Base-by-base conservation (phyloP, 2,329 filamentous ascomycete genomes). In the Lachnellula hyalina region DNA sequence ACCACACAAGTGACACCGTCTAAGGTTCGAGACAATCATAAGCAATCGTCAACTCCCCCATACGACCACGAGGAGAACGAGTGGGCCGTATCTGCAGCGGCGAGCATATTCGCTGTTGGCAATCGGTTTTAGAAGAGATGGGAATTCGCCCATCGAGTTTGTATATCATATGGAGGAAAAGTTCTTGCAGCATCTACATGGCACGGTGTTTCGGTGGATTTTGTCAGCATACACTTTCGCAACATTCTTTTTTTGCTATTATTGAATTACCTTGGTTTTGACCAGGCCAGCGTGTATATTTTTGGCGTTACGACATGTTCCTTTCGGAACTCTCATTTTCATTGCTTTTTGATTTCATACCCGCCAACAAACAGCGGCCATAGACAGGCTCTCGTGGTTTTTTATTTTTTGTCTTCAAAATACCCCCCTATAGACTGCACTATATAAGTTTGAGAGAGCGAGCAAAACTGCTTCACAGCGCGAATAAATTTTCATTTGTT, bases 1-100 rank as follows among this genome's bases (percentile, higher is more conserved):
- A 73, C 76, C 32, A 60, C 65, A 19, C 74, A 80, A 59, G 76
- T 81, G 65, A 66, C 72, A 12, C 73, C 77, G n/a, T 65, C 57
- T 71, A 80, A 61, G 73, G 77, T 52, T 68, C 74, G 53, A 74
- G 76, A 21, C 73, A 40, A 56, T 17, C 58, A 78, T 52, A 79
- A 84, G 40, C 94, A 96, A 73, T 96, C 92, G 87, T 93, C 92
- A 3, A 97, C 94, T 15, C 94, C 94, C 21, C 93, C 94, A 3
- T 96, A 96, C 64, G 92, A 96, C 66, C 90, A 94, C 65, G 92
- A 96, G 67, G 92, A 96, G 65, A 85, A 86, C 60, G 92, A 96
- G 70, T 97, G 92, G 93, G 90, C 87, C 17, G 84, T 87, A 8
- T 86, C 89, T 42, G 88, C 90, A 32, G 84, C 90, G 11, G 87